Base-by-base conservation (phyloP, 352 stramenopile species). In the Globisporangium paddicum region DNA sequence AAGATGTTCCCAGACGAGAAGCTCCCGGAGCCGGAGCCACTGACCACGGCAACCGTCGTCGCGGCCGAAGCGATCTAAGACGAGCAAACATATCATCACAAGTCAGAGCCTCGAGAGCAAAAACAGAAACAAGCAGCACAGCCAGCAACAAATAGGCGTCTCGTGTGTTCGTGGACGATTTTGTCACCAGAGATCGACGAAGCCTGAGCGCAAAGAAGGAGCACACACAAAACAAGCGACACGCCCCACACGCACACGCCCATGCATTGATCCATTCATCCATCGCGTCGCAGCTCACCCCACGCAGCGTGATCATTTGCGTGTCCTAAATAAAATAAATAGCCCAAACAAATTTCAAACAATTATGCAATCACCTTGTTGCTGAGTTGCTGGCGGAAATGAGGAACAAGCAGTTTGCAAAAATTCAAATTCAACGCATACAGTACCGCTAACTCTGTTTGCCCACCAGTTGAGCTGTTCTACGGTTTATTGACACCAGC, bases 1-100 rank as follows among this genome's bases (percentile, higher is more conserved):
- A 87, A 89, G 58, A 72, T 66, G 25, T 79, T 77, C 55, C 79
- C 79, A 1, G 79, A 90, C 58, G 68, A 79, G 67, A 62, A 60
- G 26, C 56, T 91, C 30, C 84, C 77, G 14, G 55, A 70, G 21
- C 72, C 77, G 10, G 73, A 83, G 53, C 38, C 38, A 11, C 64
- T 78, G 21, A 60, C 26, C 19, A 14, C n/a, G n/a, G n/a, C n/a
- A n/a, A n/a, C 38, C 14, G 28, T 37, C 35, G 21, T 34, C 5
- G 19, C 23, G 10, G 44, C 58, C 40, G 50, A 48, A 38, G 28
- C 52, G 32, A 38, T 58, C 23, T 64, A 64, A 58, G 58, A 19
- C 1, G 25, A 25, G 26, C 21, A 10, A 45, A n/a, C n/a, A n/a
- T n/a, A n/a, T n/a, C 19, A 16, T 18, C 5, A 50, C 21, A 32